Evolutionary conservation across 2,329 filamentous ascomycete genomes (phyloP).

Genomic region (Aspergillus costaricaensis): DNA sequence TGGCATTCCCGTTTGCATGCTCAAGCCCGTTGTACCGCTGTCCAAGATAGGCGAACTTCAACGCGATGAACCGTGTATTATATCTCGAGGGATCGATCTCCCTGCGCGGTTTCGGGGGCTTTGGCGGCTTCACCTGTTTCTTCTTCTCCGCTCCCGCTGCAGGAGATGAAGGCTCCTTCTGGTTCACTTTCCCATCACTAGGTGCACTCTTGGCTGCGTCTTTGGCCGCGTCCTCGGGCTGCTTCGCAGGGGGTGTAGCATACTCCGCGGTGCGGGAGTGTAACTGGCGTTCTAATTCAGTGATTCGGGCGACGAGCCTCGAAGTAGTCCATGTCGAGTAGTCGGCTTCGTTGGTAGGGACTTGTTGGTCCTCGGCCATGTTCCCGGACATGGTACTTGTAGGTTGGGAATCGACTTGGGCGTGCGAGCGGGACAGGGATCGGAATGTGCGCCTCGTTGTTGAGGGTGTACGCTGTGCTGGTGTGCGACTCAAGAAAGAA

Average conservation of each 20-base stretch:
- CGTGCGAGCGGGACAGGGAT: conserved; percentile 8
- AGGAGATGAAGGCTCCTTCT: conserved; percentile 22
- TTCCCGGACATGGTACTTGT: conserved; percentile 26
- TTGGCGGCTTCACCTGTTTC: conserved; percentile 31
- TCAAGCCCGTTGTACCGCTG: conserved; percentile 92
- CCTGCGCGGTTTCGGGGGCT: conserved; percentile 43
- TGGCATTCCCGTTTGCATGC: conserved; percentile 70
- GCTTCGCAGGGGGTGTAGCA: conserved; percentile 13
- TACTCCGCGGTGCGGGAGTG: conserved; percentile 50
- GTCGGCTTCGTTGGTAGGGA: conserved; percentile 31
- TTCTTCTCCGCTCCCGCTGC: not conserved
- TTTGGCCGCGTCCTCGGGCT: not conserved
- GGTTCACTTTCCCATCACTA: conserved; percentile 14
- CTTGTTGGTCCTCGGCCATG: conserved; percentile 14
- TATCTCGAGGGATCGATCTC: conserved; percentile 79
- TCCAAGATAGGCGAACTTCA: conserved; percentile 93
- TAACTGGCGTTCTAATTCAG: conserved; percentile 67
- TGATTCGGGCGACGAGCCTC: conserved; percentile 68
- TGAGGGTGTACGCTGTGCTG: conserved; percentile 11
- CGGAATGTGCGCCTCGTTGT: conserved; percentile 15
- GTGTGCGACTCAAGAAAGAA: conserved; percentile 16
- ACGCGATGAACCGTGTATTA: conserved; percentile 77
- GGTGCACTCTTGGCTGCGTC: conserved; percentile 1
- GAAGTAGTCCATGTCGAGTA: conserved; percentile 71
- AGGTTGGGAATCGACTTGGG: conserved; percentile 18